A percentile compares a stretch with the other conserved stretches of the same genome.
phyloP scores from a whole-genome alignment of 768 basidiomycete species.

The Phlegmacium glaucopus region DNA sequence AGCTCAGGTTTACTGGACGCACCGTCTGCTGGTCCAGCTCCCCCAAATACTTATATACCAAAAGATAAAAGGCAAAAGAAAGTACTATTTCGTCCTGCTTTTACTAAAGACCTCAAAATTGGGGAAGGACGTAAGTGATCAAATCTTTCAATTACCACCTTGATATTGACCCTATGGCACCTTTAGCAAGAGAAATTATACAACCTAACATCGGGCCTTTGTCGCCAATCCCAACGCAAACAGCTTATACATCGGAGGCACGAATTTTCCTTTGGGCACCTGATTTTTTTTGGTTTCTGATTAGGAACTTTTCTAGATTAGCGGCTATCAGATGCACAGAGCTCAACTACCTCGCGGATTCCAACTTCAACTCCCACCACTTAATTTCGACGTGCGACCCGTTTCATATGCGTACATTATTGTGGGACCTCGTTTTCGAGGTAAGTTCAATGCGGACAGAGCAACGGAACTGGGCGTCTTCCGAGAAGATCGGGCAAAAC shows the following conservation, averaged over 20 bases:
- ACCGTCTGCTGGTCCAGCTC: slow-evolving; percentile 10
- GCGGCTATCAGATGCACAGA: slow-evolving; percentile 26
- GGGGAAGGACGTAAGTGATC: neutral
- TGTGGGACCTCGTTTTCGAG: slow-evolving; percentile 50
- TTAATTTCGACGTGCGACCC: slow-evolving; percentile 14
- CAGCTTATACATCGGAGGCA: too few relatives aligned
- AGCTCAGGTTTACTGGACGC: slow-evolving; percentile 21
- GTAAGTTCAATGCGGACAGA: slow-evolving; percentile 70
- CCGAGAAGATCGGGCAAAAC: slow-evolving; percentile 52
- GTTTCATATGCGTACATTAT: slow-evolving; percentile 44
- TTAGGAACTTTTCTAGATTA: slow-evolving; percentile 15
- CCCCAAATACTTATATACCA: slow-evolving; percentile 1
- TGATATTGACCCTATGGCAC: too few relatives aligned
- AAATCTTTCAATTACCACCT: too few relatives aligned
- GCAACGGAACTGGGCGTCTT: slow-evolving; percentile 62
- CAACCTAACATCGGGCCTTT: too few relatives aligned
- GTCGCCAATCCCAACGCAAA: too few relatives aligned
- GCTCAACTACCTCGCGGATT: slow-evolving; percentile 30
- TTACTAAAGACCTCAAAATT: neutral
- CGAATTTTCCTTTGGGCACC: too few relatives aligned
- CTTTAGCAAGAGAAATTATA: too few relatives aligned
- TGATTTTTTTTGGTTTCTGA: too few relatives aligned
- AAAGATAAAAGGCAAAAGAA: slow-evolving; percentile 4
- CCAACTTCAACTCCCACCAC: slow-evolving; percentile 35
- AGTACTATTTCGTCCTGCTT: neutral